Percentiles rank a stretch among this genome's conserved stretches.
Conservation (phyloP, 2,329 filamentous ascomycete genomes). For the Fusarium xyrophilum region DNA sequence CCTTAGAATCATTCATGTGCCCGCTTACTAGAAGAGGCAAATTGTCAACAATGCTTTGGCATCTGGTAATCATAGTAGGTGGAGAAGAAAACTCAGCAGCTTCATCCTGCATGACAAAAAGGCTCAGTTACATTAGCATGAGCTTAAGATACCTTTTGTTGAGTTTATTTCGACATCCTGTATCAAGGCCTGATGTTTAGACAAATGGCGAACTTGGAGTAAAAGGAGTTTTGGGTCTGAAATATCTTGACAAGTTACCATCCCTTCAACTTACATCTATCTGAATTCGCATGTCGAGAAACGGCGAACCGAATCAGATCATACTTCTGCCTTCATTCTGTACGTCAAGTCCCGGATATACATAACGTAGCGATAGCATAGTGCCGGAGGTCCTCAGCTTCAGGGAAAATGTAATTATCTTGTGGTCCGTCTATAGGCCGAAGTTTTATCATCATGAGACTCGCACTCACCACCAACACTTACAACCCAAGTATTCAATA, state of each 20-base stretch:
- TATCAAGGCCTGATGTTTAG: no score
- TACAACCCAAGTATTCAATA: neutral
- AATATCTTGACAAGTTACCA: neutral
- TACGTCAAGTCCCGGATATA: neutral
- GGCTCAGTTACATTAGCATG: no score
- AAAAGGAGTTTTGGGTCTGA: neutral
- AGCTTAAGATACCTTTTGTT: no score
- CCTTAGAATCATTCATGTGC: slow-evolving; percentile 7
- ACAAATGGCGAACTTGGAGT: neutral
- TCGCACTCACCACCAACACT: neutral
- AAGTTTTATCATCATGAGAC: neutral
- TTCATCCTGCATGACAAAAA: no score
- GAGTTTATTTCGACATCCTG: no score
- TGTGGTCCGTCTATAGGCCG: neutral
- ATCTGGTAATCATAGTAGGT: neutral
- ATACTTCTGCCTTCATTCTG: neutral
- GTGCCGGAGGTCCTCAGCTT: neutral
- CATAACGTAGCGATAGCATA: neutral
- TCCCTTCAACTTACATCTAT: neutral
- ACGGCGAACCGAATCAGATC: neutral
- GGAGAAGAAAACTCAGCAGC: no score
- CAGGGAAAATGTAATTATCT: neutral
- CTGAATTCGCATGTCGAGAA: neutral
- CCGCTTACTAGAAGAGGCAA: slow-evolving; percentile 12
- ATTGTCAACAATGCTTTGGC: slow-evolving; percentile 12